Base-by-base conservation (phyloP, 225 moss, liverwort and hornwort genomes). In the Pleurozium schreberi region DNA sequence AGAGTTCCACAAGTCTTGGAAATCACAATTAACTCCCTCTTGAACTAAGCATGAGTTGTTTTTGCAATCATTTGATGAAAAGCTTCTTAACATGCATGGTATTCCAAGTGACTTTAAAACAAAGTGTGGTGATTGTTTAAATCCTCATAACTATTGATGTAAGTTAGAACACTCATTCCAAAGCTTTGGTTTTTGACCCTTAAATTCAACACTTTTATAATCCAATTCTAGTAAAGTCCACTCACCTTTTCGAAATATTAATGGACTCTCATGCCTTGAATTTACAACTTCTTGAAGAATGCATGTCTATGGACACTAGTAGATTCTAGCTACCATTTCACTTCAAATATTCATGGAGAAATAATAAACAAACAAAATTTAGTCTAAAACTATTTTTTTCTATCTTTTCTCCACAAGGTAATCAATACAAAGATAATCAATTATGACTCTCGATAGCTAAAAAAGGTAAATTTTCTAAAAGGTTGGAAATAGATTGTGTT, bases 401-500 rank as follows among this genome's bases (percentile, higher is more conserved):
- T n/a, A n/a, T n/a, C n/a, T n/a, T n/a, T n/a, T n/a, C n/a, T n/a
- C n/a, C n/a, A n/a, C n/a, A n/a, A n/a, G n/a, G 3, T 27, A 38
- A n/a, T n/a, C 10, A 36, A 38, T 16, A 38, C 4, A 64, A 64
- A 64, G 7, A 30, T 11, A 73, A 45, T 73, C 73, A 73, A 45
- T 73, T 73, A 18, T 45, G 28, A 28, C 10, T 17, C 18, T 45
- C 28, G 73, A 18, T 30, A 28, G 3, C 10, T 45, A 17, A 69
- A 69, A 1, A 25, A 40, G 22, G 4, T 14, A 8, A 25, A n/a
- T n/a, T 45, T 16, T 0, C 6, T 0, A 27, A 18, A 6, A 8
- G 45, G 1, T 6, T 1, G 0, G 4, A 22, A 45, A 10, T 45
- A 45, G 12, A 3, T 43, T 43, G 1, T 0, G 3, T 28, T 28